Evolutionary conservation across 2,329 filamentous ascomycete species (phyloP).

Genomic region (Cercospora zeae-maydis): DNA sequence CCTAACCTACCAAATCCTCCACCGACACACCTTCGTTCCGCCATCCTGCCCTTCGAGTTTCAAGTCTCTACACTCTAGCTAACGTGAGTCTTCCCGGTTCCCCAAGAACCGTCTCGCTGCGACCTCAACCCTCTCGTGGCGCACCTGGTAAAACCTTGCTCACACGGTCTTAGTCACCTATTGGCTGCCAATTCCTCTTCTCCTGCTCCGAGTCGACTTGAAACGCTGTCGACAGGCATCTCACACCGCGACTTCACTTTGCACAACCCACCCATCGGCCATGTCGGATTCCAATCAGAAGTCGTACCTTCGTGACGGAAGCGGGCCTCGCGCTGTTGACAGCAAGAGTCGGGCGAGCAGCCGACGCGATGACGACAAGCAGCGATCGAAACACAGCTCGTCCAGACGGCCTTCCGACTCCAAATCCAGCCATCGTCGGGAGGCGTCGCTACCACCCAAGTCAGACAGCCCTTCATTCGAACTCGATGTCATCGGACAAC

Average conservation of each 20-base stretch:
- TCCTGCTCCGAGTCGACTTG: conserved; percentile 12
- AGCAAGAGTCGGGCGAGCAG: conserved; percentile 24
- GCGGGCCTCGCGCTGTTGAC: conserved; percentile 32
- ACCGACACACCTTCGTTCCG: conserved; percentile 17
- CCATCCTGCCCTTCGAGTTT: conserved; percentile 18
- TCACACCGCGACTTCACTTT: conserved; percentile 10
- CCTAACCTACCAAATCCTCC: conserved; percentile 19
- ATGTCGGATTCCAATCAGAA: conserved; percentile 28
- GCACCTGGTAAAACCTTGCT: conserved; percentile 12
- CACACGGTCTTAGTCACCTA: conserved; percentile 10
- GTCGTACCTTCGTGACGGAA: conserved; percentile 30
- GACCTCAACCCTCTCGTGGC: conserved; percentile 14
- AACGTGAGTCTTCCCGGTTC: conserved; percentile 16
- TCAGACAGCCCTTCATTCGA: conserved; percentile 30
- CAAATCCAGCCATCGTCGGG: conserved; percentile 28
- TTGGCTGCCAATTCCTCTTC: conserved; percentile 9
- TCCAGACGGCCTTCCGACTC: conserved; percentile 28
- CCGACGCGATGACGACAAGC: conserved; percentile 25
- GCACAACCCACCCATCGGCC: conserved; percentile 8
- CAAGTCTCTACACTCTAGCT: conserved; percentile 20
- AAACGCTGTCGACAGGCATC: conserved; percentile 15
- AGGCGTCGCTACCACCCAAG: conserved; percentile 19
- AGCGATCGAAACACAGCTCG: conserved; percentile 25
- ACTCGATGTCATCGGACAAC: conserved; percentile 35
- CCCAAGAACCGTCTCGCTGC: conserved; percentile 1